Base-by-base conservation (phyloP, 345 rosid species). In the Raphanus sativus region DNA sequence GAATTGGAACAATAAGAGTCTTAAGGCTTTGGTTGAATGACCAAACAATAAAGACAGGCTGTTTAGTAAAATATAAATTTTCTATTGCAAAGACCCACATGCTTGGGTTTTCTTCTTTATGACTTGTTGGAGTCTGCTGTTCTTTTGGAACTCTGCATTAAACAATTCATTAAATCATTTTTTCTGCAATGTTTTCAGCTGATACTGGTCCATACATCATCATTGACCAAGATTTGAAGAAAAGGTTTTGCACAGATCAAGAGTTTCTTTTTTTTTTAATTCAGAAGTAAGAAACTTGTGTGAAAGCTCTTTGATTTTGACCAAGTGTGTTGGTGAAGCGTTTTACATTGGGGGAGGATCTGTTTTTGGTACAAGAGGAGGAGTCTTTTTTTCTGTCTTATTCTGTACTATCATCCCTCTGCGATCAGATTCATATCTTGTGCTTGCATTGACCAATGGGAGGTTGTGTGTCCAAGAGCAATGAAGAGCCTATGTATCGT, bases 401-500 rank as follows among this genome's bases (percentile, higher is more conserved):
- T n/a, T n/a, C n/a, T n/a, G n/a, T n/a, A 32, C 68, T 24, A 7
- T n/a, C n/a, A n/a, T 29, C 56, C 79, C 70, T 38, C 34, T 80
- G 83, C 77, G 86, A 81, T 69, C 79, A 59, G 83, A 75, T 78
- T 77, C 71, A 55, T 61, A 54, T 36, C 5, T 17, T 74, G 15
- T 73, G 28, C 54, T 81, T 80, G 82, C 74, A 78, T 82, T 83
- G 68, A 77, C 76, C 85, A 34, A 96, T 96, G 99, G 99, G 99
- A 64, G 85, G 87, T 81, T 93, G 98, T 86, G 87, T 91, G 30
- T 96, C 99, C 4, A 85, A 71, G 84, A 90, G 90, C 90, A 86
- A 87, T 82, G 91, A 91, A 72, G 98, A 89, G 79, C 59, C 82
- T 1, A 78, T 71, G 79, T 69, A 90, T 36, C 85, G 87, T 3